A percentile compares a stretch with the other conserved stretches of the same genome.
Evolutionary conservation across 2,329 filamentous ascomycete species (phyloP).

Genomic region (Colletotrichum limetticola): DNA sequence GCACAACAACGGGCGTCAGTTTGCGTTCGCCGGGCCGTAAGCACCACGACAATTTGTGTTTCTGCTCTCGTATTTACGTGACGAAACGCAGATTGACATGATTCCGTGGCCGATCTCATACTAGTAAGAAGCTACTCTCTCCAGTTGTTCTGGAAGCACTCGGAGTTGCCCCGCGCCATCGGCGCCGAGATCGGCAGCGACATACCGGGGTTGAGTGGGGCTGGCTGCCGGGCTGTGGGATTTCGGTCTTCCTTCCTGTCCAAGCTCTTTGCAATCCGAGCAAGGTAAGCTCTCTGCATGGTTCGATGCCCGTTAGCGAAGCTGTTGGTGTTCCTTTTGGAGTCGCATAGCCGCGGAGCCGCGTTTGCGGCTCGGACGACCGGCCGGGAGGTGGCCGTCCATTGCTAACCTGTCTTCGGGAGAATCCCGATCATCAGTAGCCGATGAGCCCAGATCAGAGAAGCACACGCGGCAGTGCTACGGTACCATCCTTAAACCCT

Average conservation of each 20-base stretch:
- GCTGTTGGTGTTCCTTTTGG: neutral
- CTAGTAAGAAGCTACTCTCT: too few species aligned
- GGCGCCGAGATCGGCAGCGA: neutral
- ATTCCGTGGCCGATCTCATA: too few species aligned
- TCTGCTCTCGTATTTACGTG: neutral
- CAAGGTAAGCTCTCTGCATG: too few species aligned
- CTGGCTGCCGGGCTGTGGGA: neutral
- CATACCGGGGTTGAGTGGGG: neutral
- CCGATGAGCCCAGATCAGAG: too few species aligned
- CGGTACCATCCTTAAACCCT: neutral
- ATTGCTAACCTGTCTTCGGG: neutral
- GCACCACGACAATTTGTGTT: neutral
- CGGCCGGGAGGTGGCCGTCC: neutral
- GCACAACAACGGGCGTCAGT: neutral
- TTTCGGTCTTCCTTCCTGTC: neutral
- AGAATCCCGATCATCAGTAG: neutral
- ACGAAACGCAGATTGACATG: neutral
- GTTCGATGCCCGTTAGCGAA: neutral
- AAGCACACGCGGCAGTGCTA: neutral
- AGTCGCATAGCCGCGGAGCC: neutral
- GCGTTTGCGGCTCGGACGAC: neutral
- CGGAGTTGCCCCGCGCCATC: neutral
- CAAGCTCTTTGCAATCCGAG: neutral
- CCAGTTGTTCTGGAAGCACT: too few species aligned
- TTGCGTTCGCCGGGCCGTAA: too few species aligned